Conservation (phyloP, 495 filamentous ascomycete species). For the Aspergillus hancockii region DNA sequence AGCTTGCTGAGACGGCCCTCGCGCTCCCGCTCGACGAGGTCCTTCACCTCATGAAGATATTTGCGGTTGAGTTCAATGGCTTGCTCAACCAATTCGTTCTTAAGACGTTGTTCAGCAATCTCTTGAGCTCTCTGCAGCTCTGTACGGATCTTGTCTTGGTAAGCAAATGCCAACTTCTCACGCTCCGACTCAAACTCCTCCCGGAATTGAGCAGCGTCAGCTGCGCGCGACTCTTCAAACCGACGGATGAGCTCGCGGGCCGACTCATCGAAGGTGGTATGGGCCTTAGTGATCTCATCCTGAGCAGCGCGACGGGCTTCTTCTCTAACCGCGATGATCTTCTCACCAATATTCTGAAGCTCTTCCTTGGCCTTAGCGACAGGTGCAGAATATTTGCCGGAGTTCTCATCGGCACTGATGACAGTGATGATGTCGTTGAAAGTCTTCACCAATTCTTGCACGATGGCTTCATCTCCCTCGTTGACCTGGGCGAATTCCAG, state of each 20-base stretch:
- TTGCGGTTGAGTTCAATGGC: conserved; percentile 82
- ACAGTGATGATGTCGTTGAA: conserved; percentile 94
- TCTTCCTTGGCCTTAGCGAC: conserved; percentile 82
- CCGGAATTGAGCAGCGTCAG: conserved; percentile 76
- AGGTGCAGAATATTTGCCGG: conserved; percentile 69
- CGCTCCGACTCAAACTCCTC: conserved; percentile 90
- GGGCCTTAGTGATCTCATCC: conserved; percentile 66
- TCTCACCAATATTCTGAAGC: conserved; percentile 70
- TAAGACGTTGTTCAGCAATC: conserved; percentile 73
- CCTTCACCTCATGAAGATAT: conserved; percentile 74
- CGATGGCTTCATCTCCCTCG: conserved; percentile 77
- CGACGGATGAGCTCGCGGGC: conserved; percentile 74
- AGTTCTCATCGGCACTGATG: conserved; percentile 77
- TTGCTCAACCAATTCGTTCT: conserved; percentile 89
- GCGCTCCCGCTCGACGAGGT: conserved; percentile 85
- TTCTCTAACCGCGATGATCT: conserved; percentile 71
- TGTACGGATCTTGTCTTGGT: conserved; percentile 74
- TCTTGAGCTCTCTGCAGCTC: conserved; percentile 74
- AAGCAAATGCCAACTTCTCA: conserved; percentile 68
- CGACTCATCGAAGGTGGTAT: conserved; percentile 76
- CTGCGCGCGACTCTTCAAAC: conserved; percentile 67
- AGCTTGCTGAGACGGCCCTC: conserved; percentile 84
- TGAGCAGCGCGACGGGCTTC: conserved; percentile 70
- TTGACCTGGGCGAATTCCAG: conserved; percentile 75
- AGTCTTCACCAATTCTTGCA: conserved; percentile 92